phyloP scores from a whole-genome alignment of 2,329 filamentous ascomycete species.

The Colletotrichum tropicale region DNA sequence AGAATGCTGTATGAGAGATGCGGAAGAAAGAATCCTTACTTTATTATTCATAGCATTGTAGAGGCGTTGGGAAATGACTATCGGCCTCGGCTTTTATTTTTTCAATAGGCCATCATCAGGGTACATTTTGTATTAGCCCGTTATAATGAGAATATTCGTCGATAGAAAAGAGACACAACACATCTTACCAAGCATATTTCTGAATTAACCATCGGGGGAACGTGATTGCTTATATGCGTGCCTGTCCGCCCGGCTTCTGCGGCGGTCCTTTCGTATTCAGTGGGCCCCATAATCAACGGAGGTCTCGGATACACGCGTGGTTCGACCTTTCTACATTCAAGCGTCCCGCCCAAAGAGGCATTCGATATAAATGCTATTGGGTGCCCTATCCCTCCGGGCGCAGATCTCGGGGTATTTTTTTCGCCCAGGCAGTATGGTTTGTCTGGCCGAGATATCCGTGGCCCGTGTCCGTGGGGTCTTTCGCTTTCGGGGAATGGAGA shows the following conservation, averaged over 20 bases:
- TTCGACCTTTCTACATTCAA: neutral
- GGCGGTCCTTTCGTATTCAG: neutral
- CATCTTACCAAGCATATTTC: neutral
- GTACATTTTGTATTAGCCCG: neutral
- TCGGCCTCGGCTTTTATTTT: neutral
- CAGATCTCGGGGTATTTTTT: neutral
- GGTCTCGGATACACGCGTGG: neutral
- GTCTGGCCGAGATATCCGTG: conserved; percentile 3
- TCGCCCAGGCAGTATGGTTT: neutral
- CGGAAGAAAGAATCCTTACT: neutral
- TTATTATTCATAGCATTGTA: conserved; percentile 9
- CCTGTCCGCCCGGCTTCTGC: neutral
- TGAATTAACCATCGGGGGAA: neutral
- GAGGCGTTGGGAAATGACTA: conserved; percentile 10
- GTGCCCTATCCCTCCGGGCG: neutral
- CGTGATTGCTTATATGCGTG: neutral
- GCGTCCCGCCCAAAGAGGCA: neutral
- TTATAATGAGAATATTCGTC: conserved; percentile 3
- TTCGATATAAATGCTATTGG: neutral
- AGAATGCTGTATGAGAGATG: neutral
- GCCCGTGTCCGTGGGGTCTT: neutral
- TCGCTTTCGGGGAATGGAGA: neutral
- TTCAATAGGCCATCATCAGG: neutral
- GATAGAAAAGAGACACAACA: neutral
- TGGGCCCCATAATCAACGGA: neutral